Base-by-base conservation (phyloP, 2,329 filamentous ascomycete genomes). In the Nothopassalora personata region DNA sequence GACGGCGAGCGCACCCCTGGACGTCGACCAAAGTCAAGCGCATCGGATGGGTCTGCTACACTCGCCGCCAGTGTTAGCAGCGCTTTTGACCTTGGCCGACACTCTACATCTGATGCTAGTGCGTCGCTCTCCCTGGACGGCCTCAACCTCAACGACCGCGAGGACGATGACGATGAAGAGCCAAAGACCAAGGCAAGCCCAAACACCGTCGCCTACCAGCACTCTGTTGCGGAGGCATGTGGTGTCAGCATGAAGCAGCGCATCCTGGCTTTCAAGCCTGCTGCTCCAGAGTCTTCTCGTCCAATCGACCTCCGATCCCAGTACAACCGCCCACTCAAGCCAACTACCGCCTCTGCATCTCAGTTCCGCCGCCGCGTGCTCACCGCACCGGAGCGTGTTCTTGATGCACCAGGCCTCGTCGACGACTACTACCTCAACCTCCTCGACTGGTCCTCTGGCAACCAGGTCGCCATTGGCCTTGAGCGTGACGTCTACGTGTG, bases 341-440 rank as follows among this genome's bases (percentile, higher is more conserved):
- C 89, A 19, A 82, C 87, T 62, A 86, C 80, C 63, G 80, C 88
- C 27, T 82, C 83, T 70, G 87, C 90, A 52, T 90, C 92, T 33
- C 91, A 97, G 75, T 91, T 91, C 77, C 87, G 92, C 65, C 89
- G 94, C 64, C 90, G 93, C 69, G 91, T 99, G 60, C 89, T 94
- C 55, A 97, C 94, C 7, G 91, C 93, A 11, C 94, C 94, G 10
- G 94, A 99, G 77, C 90, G 94, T 65, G 94, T 99, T 13, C 85
- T 99, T 28, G 94, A 99, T 76, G 94, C 94, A 4, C 94, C 94
- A 5, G 94, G 93, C 57, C 85, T 99, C 55, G 89, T 97, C 62
- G 94, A 99, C 71, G 94, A 99, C 79, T 99, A 97, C 83, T 99
- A 99, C 76, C 88, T 99, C 69, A 99, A 99, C 81, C 83, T 99